Evolutionary conservation across 1,284 basidiomycete genomes (phyloP).

Genomic region (Vanrija humicola): DNA sequence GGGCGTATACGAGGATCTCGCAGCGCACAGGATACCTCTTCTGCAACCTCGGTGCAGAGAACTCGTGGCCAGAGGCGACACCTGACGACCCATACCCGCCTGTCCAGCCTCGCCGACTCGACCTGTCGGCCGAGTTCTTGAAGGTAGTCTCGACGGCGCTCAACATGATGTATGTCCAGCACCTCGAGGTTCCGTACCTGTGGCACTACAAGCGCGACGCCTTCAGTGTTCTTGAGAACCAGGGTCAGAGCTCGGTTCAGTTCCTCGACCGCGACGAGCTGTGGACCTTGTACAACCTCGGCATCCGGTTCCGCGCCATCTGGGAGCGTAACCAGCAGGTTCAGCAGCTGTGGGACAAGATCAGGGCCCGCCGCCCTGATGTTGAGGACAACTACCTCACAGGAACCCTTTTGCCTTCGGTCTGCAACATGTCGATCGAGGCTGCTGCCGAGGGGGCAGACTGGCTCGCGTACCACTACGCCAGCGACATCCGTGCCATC

Average conservation of each 20-base stretch:
- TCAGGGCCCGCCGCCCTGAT: conserved; percentile 36
- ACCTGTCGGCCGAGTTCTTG: conserved; percentile 67
- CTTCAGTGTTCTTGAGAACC: conserved; percentile 39
- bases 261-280: conserved; percentile 74
- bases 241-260: conserved; percentile 50
- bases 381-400: conserved; percentile 43
- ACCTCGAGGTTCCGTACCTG: conserved; percentile 89
- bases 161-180: conserved; percentile 77
- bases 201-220: conserved; percentile 85
- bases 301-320: conserved; percentile 80
- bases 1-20: conserved; percentile 85
- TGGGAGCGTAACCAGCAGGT: conserved; percentile 67
- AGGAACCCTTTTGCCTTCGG: conserved; percentile 30
- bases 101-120: conserved; percentile 42
- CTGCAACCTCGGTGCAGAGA: conserved; percentile 29
- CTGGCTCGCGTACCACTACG: conserved; percentile 82
- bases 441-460: conserved; percentile 87
- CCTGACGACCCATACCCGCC: conserved; percentile 53
- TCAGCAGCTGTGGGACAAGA: conserved; percentile 58
- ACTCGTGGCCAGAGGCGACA: conserved; percentile 34
- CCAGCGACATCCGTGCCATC: conserved; percentile 58
- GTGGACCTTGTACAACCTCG: conserved; percentile 81
- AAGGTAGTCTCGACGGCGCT: conserved; percentile 76
- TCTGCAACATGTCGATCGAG: conserved; percentile 60
- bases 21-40: conserved; percentile 60